Evolutionary conservation across 306 rosid species (phyloP), one percentile per base, ranked within the genome.

Genomic region (Cercis canadensis): DNA sequence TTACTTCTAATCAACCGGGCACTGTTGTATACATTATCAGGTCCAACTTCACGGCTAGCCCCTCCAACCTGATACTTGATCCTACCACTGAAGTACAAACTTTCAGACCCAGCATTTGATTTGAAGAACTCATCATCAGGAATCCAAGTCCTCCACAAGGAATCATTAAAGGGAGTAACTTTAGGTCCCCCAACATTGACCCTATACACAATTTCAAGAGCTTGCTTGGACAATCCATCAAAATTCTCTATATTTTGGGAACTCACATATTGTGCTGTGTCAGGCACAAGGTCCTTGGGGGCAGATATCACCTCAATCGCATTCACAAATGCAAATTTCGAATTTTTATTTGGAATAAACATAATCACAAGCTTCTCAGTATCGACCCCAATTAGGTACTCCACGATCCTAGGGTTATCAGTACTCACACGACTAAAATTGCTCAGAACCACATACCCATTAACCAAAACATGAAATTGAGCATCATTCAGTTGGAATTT

Each of bases 221-320:
- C 92, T 78, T 90, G 90, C 63, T 73, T 83, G 37, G 73, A 55
- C 18, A 86, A 74, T 7, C 86, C 89, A 70, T 87, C 72, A 66
- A 83, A 83, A 19, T 58, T 36, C 59, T 51, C 82, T 21, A 62
- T 7, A 55, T 59, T 64, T 1, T 59, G 75, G 31, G 64, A 54
- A 53, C 68, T 67, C 65, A 90, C 24, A 67, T 50, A 83, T 73
- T 71, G 78, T 3, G 96, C 89, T 2, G 88, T 63, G 16, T 84
- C 88, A 24, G 87, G 84, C 11, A 94, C 82, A 74, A 94, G 96
- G 52, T 94, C 96, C 16, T 84, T 89, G 0, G 98, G 98, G 7
- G 96, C 95, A 72, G 97, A 89, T n/a, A 94, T 82, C 2, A 94
- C 95, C 78, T 90, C 98, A 77, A 90, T 91, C 18, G 96, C 98